These are phyloP conservation scores for Brasenia schreberi DNA, from an alignment of 164 flowering plant species.

Conservation along the genomic window DNA sequence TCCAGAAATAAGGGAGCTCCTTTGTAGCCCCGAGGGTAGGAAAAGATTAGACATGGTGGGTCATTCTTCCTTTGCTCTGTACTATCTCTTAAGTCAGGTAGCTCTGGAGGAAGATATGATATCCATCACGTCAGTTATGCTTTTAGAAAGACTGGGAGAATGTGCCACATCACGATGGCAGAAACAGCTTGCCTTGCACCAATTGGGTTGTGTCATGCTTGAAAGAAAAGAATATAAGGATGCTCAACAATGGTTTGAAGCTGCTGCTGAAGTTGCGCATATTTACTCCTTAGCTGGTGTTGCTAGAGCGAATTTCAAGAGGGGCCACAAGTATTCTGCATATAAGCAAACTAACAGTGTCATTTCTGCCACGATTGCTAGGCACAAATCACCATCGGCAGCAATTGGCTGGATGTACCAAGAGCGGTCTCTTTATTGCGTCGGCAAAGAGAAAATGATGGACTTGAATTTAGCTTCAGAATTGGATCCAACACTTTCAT, in stretches of 20 bases:
- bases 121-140: conserved; percentile 39
- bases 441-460: conserved; percentile 43
- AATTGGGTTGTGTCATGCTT: conserved; percentile 61
- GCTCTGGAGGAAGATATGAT: conserved; percentile 58
- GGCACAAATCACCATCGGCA: neutral
- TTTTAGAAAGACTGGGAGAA: conserved; percentile 56
- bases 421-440: conserved; percentile 60
- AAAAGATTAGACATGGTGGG: conserved; percentile 36
- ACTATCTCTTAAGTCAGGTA: conserved; percentile 60
- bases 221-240: conserved; percentile 56
- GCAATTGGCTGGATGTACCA: conserved; percentile 86
- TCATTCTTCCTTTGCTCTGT: conserved; percentile 57
- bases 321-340: conserved; percentile 60
- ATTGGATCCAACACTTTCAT: conserved; percentile 72
- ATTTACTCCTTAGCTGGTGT: conserved; percentile 62
- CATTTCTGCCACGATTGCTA: conserved; percentile 22
- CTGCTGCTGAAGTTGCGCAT: conserved; percentile 58
- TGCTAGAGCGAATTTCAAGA: conserved; percentile 53
- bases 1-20: conserved; percentile 27
- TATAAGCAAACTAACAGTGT: conserved; percentile 44
- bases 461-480: conserved; percentile 62
- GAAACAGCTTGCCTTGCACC: conserved; percentile 55
- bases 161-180: conserved; percentile 56
- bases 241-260: conserved; percentile 52
- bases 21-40: conserved; percentile 41